A percentile compares a stretch with the other conserved stretches of the same genome.
Conservation (phyloP, 2,329 filamentous ascomycete genomes). For the Aspergillus puulaauensis region DNA sequence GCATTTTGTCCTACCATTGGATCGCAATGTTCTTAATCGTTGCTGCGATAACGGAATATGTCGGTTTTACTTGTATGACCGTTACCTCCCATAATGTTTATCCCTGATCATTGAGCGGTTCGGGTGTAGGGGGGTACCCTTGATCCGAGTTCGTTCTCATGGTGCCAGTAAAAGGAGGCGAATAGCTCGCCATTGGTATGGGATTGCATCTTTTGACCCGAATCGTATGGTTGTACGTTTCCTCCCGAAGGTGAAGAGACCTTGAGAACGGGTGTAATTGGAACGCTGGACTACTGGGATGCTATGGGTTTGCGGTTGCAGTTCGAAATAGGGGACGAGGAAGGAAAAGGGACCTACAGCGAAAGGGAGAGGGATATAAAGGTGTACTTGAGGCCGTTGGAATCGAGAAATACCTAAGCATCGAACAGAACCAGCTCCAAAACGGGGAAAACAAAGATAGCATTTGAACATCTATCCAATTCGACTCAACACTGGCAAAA, state of each 20-base stretch:
- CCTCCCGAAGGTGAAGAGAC: not conserved
- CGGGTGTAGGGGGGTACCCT: not conserved
- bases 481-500: not conserved
- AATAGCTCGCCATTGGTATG: not conserved
- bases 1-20: not conserved
- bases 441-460: not conserved
- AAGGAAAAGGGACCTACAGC: not conserved
- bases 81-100: not conserved
- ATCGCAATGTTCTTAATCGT: not conserved
- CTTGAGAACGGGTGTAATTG: not conserved
- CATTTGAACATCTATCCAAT: not conserved
- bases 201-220: not conserved
- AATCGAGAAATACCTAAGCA: not conserved
- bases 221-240: not conserved
- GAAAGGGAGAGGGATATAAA: not conserved
- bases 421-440: not conserved
- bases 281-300: not conserved
- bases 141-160: not conserved
- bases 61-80: not conserved
- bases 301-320: not conserved
- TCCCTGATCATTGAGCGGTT: not conserved
- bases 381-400: not conserved
- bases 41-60: not conserved
- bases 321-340: too few relatives aligned
- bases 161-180: not conserved